Conservation (phyloP, 495 filamentous ascomycete genomes). For the Tuber borchii region DNA sequence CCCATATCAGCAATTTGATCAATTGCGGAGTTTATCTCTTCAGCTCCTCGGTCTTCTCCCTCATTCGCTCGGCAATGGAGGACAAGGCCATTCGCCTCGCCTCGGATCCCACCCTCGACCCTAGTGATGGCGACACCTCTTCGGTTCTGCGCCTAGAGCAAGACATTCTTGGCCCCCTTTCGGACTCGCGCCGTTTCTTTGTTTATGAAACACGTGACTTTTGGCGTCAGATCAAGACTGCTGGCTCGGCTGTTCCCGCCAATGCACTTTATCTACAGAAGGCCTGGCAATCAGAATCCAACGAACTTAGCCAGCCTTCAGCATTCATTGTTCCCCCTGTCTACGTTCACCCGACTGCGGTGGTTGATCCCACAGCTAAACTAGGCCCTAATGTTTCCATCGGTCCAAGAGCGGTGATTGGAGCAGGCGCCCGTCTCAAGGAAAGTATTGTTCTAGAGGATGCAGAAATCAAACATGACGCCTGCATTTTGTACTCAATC, state of each 20-base stretch:
- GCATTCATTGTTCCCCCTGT: conserved; percentile 89
- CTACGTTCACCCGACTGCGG: conserved; percentile 92
- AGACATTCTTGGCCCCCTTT: conserved; percentile 92
- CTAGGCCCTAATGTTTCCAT: conserved; percentile 95
- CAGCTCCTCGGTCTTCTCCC: conserved; percentile 88
- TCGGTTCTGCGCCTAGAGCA: conserved; percentile 94
- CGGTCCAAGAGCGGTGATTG: conserved; percentile 75
- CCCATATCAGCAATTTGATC: conserved; percentile 96
- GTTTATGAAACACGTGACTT: conserved; percentile 99
- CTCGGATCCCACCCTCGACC: conserved; percentile 91
- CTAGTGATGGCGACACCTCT: conserved; percentile 71
- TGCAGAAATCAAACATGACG: conserved; percentile 92
- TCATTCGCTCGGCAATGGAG: conserved; percentile 92
- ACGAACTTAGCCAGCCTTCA: conserved; percentile 75
- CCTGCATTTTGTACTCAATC: conserved; percentile 92
- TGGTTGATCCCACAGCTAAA: conserved; percentile 90
- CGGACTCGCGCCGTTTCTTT: conserved; percentile 96
- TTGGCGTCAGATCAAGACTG: conserved; percentile 99
- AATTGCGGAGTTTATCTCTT: conserved; percentile 99
- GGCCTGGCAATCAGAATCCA: conserved; percentile 75
- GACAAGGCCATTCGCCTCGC: conserved; percentile 84
- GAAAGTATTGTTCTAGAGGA: conserved; percentile 96
- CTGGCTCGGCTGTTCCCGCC: conserved; percentile 91
- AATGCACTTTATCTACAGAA: conserved; percentile 97
- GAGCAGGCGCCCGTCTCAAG: conserved; percentile 85